These are phyloP conservation scores for Colletotrichum sp. DNA, from an alignment of 2,329 filamentous ascomycete species.

Conservation along the genomic window DNA sequence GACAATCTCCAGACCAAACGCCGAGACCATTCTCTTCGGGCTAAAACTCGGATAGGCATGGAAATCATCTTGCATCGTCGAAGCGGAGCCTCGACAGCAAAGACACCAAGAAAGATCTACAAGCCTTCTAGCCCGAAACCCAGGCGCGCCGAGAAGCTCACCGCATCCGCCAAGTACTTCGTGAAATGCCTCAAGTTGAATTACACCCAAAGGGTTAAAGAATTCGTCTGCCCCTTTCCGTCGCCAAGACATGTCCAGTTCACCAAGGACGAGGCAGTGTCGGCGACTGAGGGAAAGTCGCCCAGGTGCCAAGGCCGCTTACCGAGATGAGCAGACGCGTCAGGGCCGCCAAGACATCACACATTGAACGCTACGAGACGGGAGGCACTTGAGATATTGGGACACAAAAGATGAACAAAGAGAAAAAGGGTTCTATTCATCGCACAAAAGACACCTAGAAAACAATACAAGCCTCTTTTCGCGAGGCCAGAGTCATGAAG, in stretches of 20 bases:
- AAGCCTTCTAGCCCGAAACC: neutral
- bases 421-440: constrained; percentile 13
- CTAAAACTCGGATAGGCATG: neutral
- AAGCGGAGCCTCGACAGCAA: neutral
- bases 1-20: neutral
- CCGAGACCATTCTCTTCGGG: neutral
- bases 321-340: neutral
- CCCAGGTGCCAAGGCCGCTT: neutral
- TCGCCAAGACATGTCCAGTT: neutral
- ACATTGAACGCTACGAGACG: neutral
- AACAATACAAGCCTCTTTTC: neutral
- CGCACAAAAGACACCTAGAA: constrained; percentile 1
- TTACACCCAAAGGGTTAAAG: no score
- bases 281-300: neutral
- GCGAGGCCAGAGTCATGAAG: constrained; percentile 8
- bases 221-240: neutral
- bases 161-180: neutral
- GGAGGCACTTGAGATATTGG: neutral
- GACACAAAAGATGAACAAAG: neutral
- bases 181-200: neutral
- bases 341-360: neutral
- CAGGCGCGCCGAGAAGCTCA: neutral
- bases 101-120: neutral
- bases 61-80: neutral
- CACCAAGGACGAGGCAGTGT: neutral